A percentile compares a stretch with the other conserved stretches of the same genome.
Evolutionary conservation across 2,329 filamentous ascomycete genomes (phyloP).

Genomic region (Beauveria sp.): DNA sequence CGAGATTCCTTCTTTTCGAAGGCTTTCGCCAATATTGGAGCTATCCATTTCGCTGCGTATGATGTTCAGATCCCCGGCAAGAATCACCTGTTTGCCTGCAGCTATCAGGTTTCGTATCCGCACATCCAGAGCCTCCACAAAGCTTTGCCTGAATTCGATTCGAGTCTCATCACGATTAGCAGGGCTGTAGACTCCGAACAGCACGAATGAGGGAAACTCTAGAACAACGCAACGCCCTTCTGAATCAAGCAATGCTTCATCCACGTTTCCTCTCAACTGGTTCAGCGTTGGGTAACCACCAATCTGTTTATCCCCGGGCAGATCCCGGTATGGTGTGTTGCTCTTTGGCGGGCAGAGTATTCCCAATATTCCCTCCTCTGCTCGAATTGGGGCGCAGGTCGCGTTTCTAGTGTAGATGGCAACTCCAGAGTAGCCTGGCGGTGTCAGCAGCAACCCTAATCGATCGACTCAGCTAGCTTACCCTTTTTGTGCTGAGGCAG

Average conservation of each 20-base stretch:
- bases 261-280: conserved; percentile 58
- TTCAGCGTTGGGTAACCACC: conserved; percentile 73
- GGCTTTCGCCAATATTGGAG: conserved; percentile 62
- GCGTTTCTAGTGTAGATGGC: conserved; percentile 90
- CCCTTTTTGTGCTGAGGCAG: conserved; percentile 91
- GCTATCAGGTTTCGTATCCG: conserved; percentile 76
- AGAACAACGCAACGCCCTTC: conserved; percentile 88
- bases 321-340: conserved; percentile 61
- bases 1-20: conserved; percentile 62
- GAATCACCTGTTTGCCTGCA: conserved; percentile 74
- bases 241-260: conserved; percentile 69
- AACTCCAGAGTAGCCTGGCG: conserved; percentile 82
- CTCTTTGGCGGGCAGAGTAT: conserved; percentile 67
- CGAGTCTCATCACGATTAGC: conserved; percentile 80
- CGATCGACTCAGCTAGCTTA: conserved; percentile 23
- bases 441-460: neutral
- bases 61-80: conserved; percentile 87
- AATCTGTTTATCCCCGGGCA: conserved; percentile 67
- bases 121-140: conserved; percentile 71
- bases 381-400: conserved; percentile 75
- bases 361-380: conserved; percentile 90
- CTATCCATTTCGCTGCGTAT: conserved; percentile 62
- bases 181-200: conserved; percentile 87
- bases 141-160: conserved; percentile 73
- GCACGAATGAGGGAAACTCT: conserved; percentile 90